Evolutionary conservation across 805 yeast species (phyloP).

Genomic region (Pichia exigua): DNA sequence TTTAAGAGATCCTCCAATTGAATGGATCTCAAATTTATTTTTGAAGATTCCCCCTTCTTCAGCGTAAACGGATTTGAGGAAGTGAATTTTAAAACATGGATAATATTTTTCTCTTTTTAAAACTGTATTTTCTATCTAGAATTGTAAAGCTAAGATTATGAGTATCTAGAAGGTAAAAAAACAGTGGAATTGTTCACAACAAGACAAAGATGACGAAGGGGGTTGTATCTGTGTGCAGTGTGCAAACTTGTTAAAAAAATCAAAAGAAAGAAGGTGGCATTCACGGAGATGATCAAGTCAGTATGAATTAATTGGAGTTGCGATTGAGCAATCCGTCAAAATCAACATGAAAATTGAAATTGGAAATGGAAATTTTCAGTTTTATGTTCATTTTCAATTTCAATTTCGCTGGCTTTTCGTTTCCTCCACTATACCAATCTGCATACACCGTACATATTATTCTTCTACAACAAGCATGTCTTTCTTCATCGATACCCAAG

Average conservation of each 20-base stretch:
- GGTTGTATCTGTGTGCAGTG: background rate
- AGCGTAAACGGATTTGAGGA: slow-evolving; percentile 1
- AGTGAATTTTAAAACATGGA: slow-evolving; percentile 15
- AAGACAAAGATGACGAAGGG: background rate
- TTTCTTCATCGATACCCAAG: slow-evolving; percentile 44
- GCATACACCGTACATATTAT: background rate
- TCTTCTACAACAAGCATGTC: slow-evolving; percentile 42
- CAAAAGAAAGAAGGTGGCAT: background rate
- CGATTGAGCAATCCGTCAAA: background rate
- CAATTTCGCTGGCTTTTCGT: background rate
- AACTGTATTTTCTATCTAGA: background rate
- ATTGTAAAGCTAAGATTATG: background rate
- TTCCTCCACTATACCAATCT: background rate
- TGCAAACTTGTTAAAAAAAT: background rate
- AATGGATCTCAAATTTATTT: slow-evolving; percentile 15
- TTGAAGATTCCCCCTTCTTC: slow-evolving; percentile 12
- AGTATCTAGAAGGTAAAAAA: background rate
- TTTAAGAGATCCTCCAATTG: slow-evolving; percentile 32
- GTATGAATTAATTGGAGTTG: background rate
- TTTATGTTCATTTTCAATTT: background rate
- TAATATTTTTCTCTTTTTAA: background rate
- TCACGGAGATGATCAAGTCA: background rate
- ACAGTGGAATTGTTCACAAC: background rate
- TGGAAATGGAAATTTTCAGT: too few species aligned
- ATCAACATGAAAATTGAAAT: background rate